Base-by-base conservation (phyloP, 1,284 basidiomycete species). In the Ceratobasidium sp. region DNA sequence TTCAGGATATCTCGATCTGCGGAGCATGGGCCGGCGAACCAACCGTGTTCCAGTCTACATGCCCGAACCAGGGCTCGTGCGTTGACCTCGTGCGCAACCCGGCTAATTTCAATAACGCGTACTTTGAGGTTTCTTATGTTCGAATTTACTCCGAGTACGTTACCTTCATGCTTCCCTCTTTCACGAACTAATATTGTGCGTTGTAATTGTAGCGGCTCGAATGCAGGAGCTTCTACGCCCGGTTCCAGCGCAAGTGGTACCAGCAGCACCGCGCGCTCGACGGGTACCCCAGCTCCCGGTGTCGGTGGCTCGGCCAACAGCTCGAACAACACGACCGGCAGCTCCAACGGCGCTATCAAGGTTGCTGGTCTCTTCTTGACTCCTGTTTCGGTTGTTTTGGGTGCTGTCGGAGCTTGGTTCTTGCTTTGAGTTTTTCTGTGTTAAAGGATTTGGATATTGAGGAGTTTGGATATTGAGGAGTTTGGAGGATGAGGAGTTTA, bases 91-190 rank as follows among this genome's bases (percentile, higher is more conserved):
- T 77, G 48, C 66, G 76, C 57, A 69, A 68, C 44, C 66, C 66
- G 7, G 42, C 54, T 23, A 77, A 77, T 57, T 77, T 70, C 46
- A 66, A 68, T 46, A 77, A 52, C 20, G 76, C 76, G 1, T 77
- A 77, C 57, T 77, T 77, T 52, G 76, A 77, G 42, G 48, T 77
- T 46, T 42, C 66, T 42, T 77, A 77, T 52, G 76, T 77, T 9
- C 66, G 67, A 28, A 77, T 77, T 28, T 77, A 77, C 52, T 50
- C 56, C 20, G 68, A 68, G 76, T 77, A 44, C 15, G 65, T 33
- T 33, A 33, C 33, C 33, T 52, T 10, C 23, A n/a, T 64, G 17
- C 61, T 13, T 12, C 7, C 33, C 20, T 42, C 23, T 15, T 17
- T 42, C 12, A 28, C 57, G 20, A 61, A 42, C 44, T 50, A 7